Base-by-base conservation (phyloP, 2,329 filamentous ascomycete species). In the Botrytis fabae region DNA sequence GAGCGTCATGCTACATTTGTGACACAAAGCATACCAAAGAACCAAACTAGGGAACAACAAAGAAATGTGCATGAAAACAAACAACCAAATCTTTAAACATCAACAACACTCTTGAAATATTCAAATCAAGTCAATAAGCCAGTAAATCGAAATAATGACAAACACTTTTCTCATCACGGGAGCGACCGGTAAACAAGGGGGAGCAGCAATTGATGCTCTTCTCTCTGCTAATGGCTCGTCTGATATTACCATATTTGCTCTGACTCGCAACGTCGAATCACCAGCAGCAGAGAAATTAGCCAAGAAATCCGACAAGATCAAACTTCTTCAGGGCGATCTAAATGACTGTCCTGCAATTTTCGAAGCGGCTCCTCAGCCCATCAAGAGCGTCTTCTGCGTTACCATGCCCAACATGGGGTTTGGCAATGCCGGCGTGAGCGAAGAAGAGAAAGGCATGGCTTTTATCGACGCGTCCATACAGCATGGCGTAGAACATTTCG, bases 371-470 rank as follows among this genome's bases (percentile, higher is more conserved):
- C 38, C 75, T 70, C 62, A 75, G 60, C 78, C 83, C 2, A 84
- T 90, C 73, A 89, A 86, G 85, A 88, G 88, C 5, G 88, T 91
- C 9, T 92, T 87, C 81, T 88, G 86, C 35, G 88, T 92, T 9
- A 82, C 83, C 71, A 78, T 77, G 28, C 75, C 75, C 10, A 71
- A 20, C 63, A 38, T 69, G 18, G 74, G 74, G 25, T 63, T 75
- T 16, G 35, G 57, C 9, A 51, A 32, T 16, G 66, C 71, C 40
- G 69, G 40, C 40, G 80, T 82, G 57, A 76, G 78, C 44, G 83
- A 85, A 74, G 83, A 86, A 73, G 73, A 76, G 10, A 85, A 89
- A 78, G 87, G 86, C 69, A 89, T 84, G 64, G 82, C 80, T 8
- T 78, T 90, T 8, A 82, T 88, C 61, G 85, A 88, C 69, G 86